A percentile compares a stretch with the other conserved stretches of the same genome.
Conservation (phyloP, 805 yeast species). For the Starmerella khaoyaiensis region DNA sequence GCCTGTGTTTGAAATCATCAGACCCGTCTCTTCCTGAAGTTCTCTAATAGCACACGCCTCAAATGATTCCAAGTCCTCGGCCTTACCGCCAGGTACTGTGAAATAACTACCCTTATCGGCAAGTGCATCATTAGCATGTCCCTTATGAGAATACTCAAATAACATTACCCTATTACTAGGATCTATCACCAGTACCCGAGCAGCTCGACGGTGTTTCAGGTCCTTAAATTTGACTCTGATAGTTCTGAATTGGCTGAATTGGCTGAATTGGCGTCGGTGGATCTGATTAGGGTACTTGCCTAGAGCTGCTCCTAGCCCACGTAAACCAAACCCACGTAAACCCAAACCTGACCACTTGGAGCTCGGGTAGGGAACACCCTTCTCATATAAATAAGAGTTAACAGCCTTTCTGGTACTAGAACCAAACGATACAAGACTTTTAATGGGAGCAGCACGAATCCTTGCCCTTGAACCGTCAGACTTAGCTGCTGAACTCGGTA, state of each 20-base stretch:
- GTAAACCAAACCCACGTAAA: background rate
- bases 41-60: conserved; percentile 16
- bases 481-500: conserved; percentile 56
- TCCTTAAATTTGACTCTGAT: background rate
- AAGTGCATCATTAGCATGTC: conserved; percentile 6
- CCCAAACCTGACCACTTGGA: no score
- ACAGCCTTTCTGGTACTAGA: background rate
- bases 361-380: no score
- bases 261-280: conserved; percentile 1
- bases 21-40: conserved; percentile 19
- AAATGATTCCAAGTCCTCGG: conserved; percentile 10
- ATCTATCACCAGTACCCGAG: conserved; percentile 16
- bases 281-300: background rate
- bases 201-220: conserved; percentile 11
- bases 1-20: conserved; percentile 3
- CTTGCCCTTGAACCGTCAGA: conserved; percentile 36
- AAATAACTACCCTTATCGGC: conserved; percentile 16
- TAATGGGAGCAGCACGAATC: no score
- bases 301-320: background rate
- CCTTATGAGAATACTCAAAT: conserved; percentile 14
- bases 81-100: conserved; percentile 19
- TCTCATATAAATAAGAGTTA: no score
- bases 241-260: background rate
- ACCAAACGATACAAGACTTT: background rate
- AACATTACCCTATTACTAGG: conserved; percentile 10